Evolutionary conservation across 139 green algal genomes (phyloP).

Genomic region (Coelastrella sp.): DNA sequence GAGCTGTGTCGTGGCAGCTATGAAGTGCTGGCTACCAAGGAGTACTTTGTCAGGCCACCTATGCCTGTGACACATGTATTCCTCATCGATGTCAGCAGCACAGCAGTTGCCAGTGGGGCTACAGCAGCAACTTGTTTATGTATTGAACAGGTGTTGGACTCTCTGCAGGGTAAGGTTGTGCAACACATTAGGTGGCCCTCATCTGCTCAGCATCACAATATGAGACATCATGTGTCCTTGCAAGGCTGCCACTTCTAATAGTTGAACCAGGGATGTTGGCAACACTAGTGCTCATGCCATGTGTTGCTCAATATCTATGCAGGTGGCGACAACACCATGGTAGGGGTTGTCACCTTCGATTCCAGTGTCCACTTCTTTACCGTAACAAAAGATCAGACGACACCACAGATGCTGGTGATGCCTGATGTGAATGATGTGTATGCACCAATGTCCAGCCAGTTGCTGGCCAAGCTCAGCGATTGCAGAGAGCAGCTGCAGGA

Average conservation of each 20-base stretch:
- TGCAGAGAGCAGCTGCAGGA: conserved; percentile 56
- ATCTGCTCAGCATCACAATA: too few relatives aligned
- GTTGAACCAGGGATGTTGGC: too few relatives aligned
- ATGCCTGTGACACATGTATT: conserved; percentile 87
- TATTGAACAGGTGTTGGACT: conserved; percentile 74
- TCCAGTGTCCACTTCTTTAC: conserved; percentile 86
- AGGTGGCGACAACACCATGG: conserved; percentile 67
- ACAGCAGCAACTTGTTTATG: conserved; percentile 73
- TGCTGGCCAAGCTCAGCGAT: conserved; percentile 64
- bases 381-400: conserved; percentile 59
- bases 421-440: conserved; percentile 74
- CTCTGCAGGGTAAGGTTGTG: conserved; percentile 78
- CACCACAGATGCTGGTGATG: conserved; percentile 87
- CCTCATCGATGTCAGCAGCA: conserved; percentile 81
- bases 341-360: conserved; percentile 90
- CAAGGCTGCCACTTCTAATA: too few relatives aligned
- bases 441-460: conserved; percentile 40
- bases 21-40: conserved; percentile 56
- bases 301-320: conserved; percentile 1
- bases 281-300: too few relatives aligned
- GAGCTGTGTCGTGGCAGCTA: conserved; percentile 48
- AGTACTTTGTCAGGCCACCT: conserved; percentile 84
- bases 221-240: too few relatives aligned
- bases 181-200: too few relatives aligned
- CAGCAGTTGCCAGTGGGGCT: conserved; percentile 75